Evolutionary conservation across 2,329 filamentous ascomycete genomes (phyloP).

Genomic region (Hypoxylon sp.): DNA sequence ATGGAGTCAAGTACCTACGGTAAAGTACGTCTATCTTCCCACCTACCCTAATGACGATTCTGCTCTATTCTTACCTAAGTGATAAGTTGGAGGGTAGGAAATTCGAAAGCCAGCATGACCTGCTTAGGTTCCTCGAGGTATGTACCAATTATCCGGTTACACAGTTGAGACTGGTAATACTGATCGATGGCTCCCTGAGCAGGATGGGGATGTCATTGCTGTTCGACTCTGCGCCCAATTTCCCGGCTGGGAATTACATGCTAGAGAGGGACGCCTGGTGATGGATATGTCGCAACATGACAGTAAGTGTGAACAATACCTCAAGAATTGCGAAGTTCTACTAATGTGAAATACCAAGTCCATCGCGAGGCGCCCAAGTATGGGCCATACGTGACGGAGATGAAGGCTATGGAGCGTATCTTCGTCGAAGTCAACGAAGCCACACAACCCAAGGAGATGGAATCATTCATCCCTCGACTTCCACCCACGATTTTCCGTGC

Average conservation of each 20-base stretch:
- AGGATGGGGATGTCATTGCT: constrained; percentile 1
- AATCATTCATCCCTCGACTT: background rate
- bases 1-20: background rate
- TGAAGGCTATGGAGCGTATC: background rate
- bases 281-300: background rate
- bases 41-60: background rate
- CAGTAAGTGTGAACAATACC: background rate
- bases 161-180: background rate
- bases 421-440: background rate
- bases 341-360: background rate
- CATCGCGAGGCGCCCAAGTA: background rate
- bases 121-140: constrained; percentile 1
- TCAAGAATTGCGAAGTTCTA: background rate
- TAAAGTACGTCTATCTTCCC: background rate
- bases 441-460: background rate
- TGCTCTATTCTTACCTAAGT: background rate
- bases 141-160: background rate
- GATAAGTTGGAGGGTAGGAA: background rate
- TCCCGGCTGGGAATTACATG: background rate
- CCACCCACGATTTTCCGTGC: background rate
- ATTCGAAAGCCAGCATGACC: background rate
- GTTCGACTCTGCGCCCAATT: constrained; percentile 1
- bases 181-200: background rate
- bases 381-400: background rate
- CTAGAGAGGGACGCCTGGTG: background rate